A percentile compares a stretch with the other conserved stretches of the same genome.
Evolutionary conservation across 1,284 basidiomycete genomes (phyloP).

Genomic region (Gymnopus androsaceus): DNA sequence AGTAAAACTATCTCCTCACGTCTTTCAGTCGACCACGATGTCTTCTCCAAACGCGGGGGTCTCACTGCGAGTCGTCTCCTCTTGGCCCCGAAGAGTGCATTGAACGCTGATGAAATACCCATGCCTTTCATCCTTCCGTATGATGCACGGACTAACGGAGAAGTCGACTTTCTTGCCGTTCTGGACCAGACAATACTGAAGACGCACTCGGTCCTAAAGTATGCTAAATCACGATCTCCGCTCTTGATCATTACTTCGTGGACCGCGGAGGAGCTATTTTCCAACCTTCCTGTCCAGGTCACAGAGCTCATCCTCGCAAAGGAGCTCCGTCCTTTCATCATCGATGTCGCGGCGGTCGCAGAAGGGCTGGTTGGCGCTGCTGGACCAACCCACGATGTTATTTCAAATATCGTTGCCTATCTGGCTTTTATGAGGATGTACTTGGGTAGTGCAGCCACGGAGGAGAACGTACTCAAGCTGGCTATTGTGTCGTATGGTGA

Average conservation of each 20-base stretch:
- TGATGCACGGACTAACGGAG: constrained; percentile 44
- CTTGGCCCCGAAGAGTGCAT: constrained; percentile 46
- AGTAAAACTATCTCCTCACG: constrained; percentile 54
- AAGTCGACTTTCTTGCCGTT: constrained; percentile 70
- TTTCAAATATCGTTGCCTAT: constrained; percentile 57
- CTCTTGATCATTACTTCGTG: constrained; percentile 67
- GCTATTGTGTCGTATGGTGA: constrained; percentile 46
- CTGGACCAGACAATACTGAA: constrained; percentile 68
- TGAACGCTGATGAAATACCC: constrained; percentile 36
- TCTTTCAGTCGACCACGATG: constrained; percentile 65
- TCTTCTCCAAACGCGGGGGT: constrained; percentile 70
- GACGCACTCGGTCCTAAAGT: constrained; percentile 61
- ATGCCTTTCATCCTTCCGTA: constrained; percentile 54
- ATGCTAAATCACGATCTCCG: constrained; percentile 57
- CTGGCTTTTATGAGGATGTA: constrained; percentile 74
- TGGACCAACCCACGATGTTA: constrained; percentile 38
- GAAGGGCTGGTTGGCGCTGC: constrained; percentile 34
- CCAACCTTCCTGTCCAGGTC: constrained; percentile 51
- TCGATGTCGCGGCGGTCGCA: constrained; percentile 54
- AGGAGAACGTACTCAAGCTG: constrained; percentile 52
- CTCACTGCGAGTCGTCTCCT: constrained; percentile 63
- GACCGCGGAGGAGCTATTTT: constrained; percentile 58
- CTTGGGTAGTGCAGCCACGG: constrained; percentile 60
- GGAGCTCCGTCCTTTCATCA: constrained; percentile 56
- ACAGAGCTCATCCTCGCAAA: constrained; percentile 45